Evolutionary conservation across 768 basidiomycete genomes (phyloP).

Genomic region (Tricholoma flavovirens): DNA sequence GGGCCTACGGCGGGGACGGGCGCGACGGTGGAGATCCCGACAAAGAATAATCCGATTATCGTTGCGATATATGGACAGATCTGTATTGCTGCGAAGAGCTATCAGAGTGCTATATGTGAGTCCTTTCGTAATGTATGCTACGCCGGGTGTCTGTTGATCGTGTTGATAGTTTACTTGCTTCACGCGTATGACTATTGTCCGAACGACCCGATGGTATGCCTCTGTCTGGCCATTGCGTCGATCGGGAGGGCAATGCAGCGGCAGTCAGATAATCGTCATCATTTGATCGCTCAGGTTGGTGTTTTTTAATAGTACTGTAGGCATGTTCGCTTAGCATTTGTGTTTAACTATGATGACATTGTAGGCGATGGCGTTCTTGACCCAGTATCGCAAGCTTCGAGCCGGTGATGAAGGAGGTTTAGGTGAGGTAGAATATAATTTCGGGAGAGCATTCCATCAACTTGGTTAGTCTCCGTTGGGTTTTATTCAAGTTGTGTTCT

Average conservation of each 20-base stretch:
- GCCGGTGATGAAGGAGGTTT: conserved; percentile 34
- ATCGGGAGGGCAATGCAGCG: conserved; percentile 89
- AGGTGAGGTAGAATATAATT: conserved; percentile 90
- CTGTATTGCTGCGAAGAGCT: conserved; percentile 79
- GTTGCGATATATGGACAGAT: conserved; percentile 78
- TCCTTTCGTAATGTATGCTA: conserved; percentile 7
- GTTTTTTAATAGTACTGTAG: no score
- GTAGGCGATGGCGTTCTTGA: conserved; percentile 83
- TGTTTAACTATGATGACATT: not conserved
- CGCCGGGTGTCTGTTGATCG: not conserved
- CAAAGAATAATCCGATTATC: conserved; percentile 63
- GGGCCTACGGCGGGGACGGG: conserved; percentile 4
- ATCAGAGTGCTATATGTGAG: conserved; percentile 88
- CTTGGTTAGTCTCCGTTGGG: conserved; percentile 50
- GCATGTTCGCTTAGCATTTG: no score
- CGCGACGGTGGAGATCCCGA: conserved; percentile 42
- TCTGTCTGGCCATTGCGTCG: conserved; percentile 79
- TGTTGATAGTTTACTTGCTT: conserved; percentile 72
- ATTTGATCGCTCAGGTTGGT: conserved; percentile 66
- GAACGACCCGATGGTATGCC: conserved; percentile 79
- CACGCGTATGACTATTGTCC: conserved; percentile 84
- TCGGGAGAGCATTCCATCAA: conserved; percentile 88
- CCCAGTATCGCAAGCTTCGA: conserved; percentile 70
- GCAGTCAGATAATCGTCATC: conserved; percentile 91
- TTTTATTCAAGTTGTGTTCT: no score